Base-by-base conservation (phyloP, 176 grass and related monocot genomes). In the Dendrocalamus sinicus region DNA sequence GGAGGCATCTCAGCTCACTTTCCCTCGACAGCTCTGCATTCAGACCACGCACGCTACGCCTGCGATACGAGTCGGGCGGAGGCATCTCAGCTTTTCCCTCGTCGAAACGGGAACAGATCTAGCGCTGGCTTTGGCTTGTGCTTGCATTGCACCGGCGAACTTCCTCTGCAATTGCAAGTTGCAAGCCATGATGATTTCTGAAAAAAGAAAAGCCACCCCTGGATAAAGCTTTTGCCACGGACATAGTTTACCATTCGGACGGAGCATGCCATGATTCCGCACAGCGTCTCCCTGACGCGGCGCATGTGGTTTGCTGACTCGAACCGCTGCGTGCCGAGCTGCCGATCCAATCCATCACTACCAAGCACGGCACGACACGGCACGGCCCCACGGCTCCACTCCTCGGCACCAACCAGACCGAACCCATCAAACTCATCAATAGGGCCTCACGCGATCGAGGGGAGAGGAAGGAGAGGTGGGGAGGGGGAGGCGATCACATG, bases 401-500 rank as follows among this genome's bases (percentile, higher is more conserved):
- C 30, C 35, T 4, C 77, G 6, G 44, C 67, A 17, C 67, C 54
- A 65, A 64, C 73, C 67, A 26, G 37, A 17, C 22, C 65, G 23
- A 54, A 19, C 63, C 22, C 73, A 45, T 44, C 43, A 44, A 54
- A 19, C 63, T 15, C 73, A 45, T 44, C 43, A 44, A 44, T 44
- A 44, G 43, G 43, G 43, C 43, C 8, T 44, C 43, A 32, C 30
- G 30, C 30, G 79, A 68, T 81, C 24, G 3, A n/a, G 3, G 11
- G 57, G 13, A 12, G 12, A 8, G 30, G 30, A 32, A 30, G 28
- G 28, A 2, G 28, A 30, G 26, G 26, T 0, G 26, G 26, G 55
- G 55, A 58, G 9, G 57, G 2, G 22, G 22, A 1, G 60, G 67
- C n/a, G 48, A 17, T 24, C 85, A 87, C 78, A 87, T 87, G 86